Conservation (phyloP, 1,139 yeast species). For the Nakaseomyces glabratus region DNA sequence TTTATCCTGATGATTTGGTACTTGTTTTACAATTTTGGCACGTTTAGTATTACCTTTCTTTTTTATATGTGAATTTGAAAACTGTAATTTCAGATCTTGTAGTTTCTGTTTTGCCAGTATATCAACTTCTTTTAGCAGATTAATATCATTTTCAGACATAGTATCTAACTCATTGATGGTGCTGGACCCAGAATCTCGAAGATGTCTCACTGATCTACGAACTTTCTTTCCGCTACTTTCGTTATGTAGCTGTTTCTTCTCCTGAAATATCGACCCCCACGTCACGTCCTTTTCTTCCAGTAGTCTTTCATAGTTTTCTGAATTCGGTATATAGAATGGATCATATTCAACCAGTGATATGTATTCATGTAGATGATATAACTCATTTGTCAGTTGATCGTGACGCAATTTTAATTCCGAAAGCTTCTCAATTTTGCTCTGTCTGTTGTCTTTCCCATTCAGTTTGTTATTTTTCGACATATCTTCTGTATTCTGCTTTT, state of each 20-base stretch:
- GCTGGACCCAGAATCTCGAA: background rate
- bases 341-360: conserved; percentile 35
- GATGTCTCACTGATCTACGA: conserved; percentile 2
- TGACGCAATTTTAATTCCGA: conserved; percentile 21
- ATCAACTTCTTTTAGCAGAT: background rate
- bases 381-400: conserved; percentile 35
- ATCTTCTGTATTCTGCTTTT: too few relatives aligned
- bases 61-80: background rate
- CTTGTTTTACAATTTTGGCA: background rate
- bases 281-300: conserved; percentile 19
- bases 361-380: conserved; percentile 38
- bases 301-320: conserved; percentile 26
- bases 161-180: background rate
- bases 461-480: too few relatives aligned
- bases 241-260: background rate
- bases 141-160: background rate
- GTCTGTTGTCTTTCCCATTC: too few relatives aligned
- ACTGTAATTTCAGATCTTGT: background rate
- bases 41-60: background rate
- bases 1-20: too few relatives aligned
- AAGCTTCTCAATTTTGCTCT: background rate
- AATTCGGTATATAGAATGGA: conserved; percentile 25
- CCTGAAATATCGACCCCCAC: conserved; percentile 9
- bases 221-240: background rate
- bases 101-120: background rate